Evolutionary conservation across 768 basidiomycete genomes (phyloP).

Genomic region (Suillus luteus): DNA sequence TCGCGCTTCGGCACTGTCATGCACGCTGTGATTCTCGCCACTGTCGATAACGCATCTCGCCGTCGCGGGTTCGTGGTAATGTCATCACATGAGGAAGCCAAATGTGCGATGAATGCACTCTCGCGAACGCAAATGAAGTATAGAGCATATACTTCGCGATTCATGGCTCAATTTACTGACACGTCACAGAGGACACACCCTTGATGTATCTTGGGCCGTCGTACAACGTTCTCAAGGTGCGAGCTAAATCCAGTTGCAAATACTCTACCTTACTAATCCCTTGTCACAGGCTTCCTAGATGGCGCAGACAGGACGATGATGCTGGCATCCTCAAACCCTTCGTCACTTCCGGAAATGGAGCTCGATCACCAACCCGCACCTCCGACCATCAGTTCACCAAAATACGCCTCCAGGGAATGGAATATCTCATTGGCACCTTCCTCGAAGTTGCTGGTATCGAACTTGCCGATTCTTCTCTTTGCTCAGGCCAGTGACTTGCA

Average conservation of each 20-base stretch:
- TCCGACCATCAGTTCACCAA: constrained; percentile 30
- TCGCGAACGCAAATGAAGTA: constrained; percentile 74
- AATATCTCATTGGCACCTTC: constrained; percentile 43
- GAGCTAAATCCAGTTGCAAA: not conserved
- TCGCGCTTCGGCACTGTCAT: constrained; percentile 65
- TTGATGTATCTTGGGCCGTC: constrained; percentile 87
- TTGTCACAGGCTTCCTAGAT: constrained; percentile 66
- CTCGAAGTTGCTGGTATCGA: constrained; percentile 58
- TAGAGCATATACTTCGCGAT: constrained; percentile 17
- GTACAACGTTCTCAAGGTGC: constrained; percentile 83
- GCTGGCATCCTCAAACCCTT: constrained; percentile 48
- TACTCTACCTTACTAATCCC: constrained; percentile 13
- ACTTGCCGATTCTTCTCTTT: constrained; percentile 68
- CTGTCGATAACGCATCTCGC: constrained; percentile 80
- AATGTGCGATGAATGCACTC: constrained; percentile 61
- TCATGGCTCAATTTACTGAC: constrained; percentile 10
- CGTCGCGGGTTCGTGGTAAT: constrained; percentile 85
- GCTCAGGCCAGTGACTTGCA: constrained; percentile 66
- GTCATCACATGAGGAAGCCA: constrained; percentile 73
- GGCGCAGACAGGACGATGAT: constrained; percentile 76
- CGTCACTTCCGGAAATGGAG: constrained; percentile 32
- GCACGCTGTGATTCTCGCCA: constrained; percentile 81
- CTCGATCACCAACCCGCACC: constrained; percentile 28
- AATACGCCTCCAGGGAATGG: constrained; percentile 35
- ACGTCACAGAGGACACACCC: constrained; percentile 59